These are phyloP conservation scores for Fusarium pseudonygamai DNA, from an alignment of 2,329 filamentous ascomycete genomes.

Conservation along the genomic window DNA sequence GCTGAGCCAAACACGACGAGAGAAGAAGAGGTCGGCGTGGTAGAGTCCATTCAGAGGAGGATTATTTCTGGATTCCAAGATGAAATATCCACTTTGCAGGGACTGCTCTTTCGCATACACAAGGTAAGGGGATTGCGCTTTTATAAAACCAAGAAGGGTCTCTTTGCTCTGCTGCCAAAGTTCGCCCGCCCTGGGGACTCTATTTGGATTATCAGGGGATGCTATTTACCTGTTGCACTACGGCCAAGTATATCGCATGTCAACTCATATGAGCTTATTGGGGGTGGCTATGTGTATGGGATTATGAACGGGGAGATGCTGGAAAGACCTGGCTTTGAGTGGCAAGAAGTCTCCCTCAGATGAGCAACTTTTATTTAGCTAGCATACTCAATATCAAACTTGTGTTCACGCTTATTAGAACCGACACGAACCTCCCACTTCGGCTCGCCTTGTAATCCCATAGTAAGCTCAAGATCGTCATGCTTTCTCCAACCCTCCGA, in stretches of 20 bases:
- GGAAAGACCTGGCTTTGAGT: rapidly evolving
- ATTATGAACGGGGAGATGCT: not conserved
- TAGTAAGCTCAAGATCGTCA: not conserved
- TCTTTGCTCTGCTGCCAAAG: not conserved
- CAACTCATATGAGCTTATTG: not conserved
- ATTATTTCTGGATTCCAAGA: rapidly evolving
- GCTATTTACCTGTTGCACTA: not conserved
- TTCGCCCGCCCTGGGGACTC: not conserved
- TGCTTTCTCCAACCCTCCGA: not conserved
- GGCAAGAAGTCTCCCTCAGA: not conserved
- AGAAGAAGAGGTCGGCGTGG: rapidly evolving
- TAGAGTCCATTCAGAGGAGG: rapidly evolving
- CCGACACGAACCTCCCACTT: not conserved
- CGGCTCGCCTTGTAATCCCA: not conserved
- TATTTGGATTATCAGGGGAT: not conserved
- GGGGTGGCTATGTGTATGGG: not conserved
- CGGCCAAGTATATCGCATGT: not conserved
- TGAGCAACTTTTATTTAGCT: not conserved
- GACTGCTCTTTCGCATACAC: rapidly evolving
- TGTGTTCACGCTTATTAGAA: not conserved
- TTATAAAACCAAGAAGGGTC: not conserved
- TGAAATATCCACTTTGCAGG: rapidly evolving
- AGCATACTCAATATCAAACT: not conserved
- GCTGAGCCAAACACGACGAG: too few species aligned
- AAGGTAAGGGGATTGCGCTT: not conserved